Conservation (phyloP, 1,139 yeast genomes). For the Taphrina deformans region DNA sequence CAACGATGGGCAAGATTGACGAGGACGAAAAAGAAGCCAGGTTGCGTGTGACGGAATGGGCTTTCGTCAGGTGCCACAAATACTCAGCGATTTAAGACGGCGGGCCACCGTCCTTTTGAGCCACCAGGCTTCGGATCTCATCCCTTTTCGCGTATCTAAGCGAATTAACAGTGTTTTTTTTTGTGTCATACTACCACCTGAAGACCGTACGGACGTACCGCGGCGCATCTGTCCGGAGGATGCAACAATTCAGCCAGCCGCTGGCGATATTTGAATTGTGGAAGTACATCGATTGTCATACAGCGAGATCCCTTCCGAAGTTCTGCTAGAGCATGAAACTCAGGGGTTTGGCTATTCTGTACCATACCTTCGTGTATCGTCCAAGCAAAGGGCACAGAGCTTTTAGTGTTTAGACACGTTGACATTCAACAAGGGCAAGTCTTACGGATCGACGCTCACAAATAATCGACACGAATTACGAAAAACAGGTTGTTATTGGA, state of each 20-base stretch:
- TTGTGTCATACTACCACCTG: background rate
- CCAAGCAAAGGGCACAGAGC: too few relatives aligned
- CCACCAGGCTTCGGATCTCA: slow-evolving; percentile 3
- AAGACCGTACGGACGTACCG: background rate
- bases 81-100: background rate
- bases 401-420: too few relatives aligned
- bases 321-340: too few relatives aligned
- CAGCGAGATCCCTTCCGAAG: too few relatives aligned
- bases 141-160: slow-evolving; percentile 1
- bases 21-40: background rate
- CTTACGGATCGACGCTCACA: background rate
- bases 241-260: background rate
- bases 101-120: background rate
- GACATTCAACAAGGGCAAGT: too few relatives aligned
- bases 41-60: slow-evolving; percentile 1
- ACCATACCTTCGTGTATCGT: too few relatives aligned
- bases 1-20: background rate
- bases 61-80: background rate
- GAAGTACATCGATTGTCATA: too few relatives aligned
- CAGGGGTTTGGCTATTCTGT: too few relatives aligned
- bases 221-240: background rate
- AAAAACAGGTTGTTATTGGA: background rate
- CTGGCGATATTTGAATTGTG: background rate
- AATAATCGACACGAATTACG: background rate
- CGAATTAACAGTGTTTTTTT: background rate